Evolutionary conservation across 2,329 filamentous ascomycete genomes (phyloP).

Genomic region (Fusarium floridanum): DNA sequence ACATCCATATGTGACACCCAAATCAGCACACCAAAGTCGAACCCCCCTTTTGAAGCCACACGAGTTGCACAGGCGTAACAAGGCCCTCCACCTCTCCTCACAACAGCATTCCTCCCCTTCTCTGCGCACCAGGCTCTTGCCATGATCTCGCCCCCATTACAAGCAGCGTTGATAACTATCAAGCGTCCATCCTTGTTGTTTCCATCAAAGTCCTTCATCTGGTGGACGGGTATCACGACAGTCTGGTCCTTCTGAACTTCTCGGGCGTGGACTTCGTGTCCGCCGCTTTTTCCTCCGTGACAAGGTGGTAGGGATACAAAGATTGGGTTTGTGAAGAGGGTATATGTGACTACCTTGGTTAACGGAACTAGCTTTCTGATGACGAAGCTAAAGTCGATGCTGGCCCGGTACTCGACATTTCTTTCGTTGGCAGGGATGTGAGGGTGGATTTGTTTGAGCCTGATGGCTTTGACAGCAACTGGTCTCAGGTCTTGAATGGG

Average conservation of each 20-base stretch:
- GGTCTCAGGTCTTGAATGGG: constrained; percentile 12
- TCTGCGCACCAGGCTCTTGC: constrained; percentile 21
- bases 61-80: constrained; percentile 20
- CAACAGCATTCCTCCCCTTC: constrained; percentile 9
- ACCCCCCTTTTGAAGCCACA: not conserved
- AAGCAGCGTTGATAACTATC: constrained; percentile 13
- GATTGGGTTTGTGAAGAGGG: constrained; percentile 12
- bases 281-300: not conserved
- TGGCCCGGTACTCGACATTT: constrained; percentile 12
- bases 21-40: constrained; percentile 7
- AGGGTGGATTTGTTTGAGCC: constrained; percentile 1
- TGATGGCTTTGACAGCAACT: constrained; percentile 9
- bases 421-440: not conserved
- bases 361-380: constrained; percentile 3
- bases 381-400: constrained; percentile 16
- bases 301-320: constrained; percentile 12
- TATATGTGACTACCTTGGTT: constrained; percentile 5
- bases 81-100: constrained; percentile 6
- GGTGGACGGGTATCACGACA: not conserved
- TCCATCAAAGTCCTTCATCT: constrained; percentile 5
- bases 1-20: not conserved
- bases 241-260: not conserved
- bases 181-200: not conserved
- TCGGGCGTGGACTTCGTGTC: constrained; percentile 1
- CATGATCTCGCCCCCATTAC: constrained; percentile 5